Evolutionary conservation across 2,329 filamentous ascomycete genomes (phyloP).

Genomic region (Pseudopithomyces maydicus): DNA sequence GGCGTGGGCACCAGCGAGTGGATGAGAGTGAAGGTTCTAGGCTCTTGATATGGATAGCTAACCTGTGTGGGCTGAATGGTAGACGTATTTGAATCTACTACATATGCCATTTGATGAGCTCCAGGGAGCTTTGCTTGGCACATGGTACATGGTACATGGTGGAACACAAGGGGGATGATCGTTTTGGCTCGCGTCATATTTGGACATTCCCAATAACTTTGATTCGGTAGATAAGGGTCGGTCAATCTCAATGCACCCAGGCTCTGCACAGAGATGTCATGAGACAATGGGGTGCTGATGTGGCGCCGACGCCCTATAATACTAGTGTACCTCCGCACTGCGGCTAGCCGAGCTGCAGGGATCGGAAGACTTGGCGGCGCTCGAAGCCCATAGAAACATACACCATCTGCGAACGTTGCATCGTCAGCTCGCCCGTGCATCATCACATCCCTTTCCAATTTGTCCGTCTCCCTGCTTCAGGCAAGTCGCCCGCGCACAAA

Average conservation of each 20-base stretch:
- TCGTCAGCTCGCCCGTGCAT: slow-evolving; percentile 1
- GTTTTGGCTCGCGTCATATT: no score
- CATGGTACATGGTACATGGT: no score
- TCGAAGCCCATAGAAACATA: slow-evolving; percentile 7
- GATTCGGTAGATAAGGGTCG: no score
- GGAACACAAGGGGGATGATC: no score
- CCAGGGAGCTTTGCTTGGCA: no score
- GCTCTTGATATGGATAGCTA: slow-evolving; percentile 18
- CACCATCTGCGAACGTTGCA: slow-evolving; percentile 1
- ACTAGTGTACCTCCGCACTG: slow-evolving; percentile 1
- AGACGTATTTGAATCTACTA: background rate
- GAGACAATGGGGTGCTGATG: background rate
- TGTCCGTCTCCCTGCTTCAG: background rate
- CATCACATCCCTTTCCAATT: background rate
- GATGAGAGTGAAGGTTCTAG: slow-evolving; percentile 79
- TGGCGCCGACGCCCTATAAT: background rate
- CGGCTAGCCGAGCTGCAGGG: slow-evolving; percentile 1
- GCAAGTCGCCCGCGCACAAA: slow-evolving; percentile 7
- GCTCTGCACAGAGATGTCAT: background rate
- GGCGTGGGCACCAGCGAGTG: slow-evolving; percentile 84
- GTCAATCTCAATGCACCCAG: background rate
- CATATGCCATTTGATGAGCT: no score
- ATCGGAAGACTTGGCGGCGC: slow-evolving; percentile 1
- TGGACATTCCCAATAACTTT: no score
- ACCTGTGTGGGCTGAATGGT: background rate